phyloP scores from a whole-genome alignment of 495 filamentous ascomycete genomes.

The Neurospora discreta region DNA sequence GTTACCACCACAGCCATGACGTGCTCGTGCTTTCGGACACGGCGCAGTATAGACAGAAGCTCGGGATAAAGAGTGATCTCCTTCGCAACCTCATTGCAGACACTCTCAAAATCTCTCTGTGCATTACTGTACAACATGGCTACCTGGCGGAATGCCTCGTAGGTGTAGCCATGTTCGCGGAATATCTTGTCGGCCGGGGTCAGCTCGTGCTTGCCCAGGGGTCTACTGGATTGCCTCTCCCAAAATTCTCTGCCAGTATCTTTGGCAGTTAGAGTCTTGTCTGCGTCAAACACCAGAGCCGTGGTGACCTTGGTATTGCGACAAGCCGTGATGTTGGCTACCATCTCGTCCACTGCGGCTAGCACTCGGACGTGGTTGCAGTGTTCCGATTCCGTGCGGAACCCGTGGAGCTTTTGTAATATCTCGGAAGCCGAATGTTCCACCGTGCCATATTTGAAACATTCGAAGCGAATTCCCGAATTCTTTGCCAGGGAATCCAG shows the following conservation, averaged over 20 bases:
- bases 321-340: constrained; percentile 8
- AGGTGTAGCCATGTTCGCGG: constrained; percentile 41
- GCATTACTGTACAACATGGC: constrained; percentile 44
- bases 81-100: constrained; percentile 38
- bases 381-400: constrained; percentile 27
- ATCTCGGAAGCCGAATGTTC: constrained; percentile 11
- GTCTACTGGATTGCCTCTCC: constrained; percentile 14
- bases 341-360: constrained; percentile 26
- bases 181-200: constrained; percentile 40
- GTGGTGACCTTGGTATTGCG: constrained; percentile 10
- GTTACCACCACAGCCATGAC: constrained; percentile 46
- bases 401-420: constrained; percentile 25
- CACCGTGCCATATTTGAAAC: constrained; percentile 5
- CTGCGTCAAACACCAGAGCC: constrained; percentile 46
- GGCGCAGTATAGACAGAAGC: constrained; percentile 33
- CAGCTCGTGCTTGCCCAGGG: not conserved
- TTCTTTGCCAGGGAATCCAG: constrained; percentile 38
- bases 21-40: constrained; percentile 23
- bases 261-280: constrained; percentile 42
- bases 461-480: constrained; percentile 38
- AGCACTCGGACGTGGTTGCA: constrained; percentile 21
- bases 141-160: constrained; percentile 47
- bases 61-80: constrained; percentile 39
- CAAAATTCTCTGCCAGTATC: constrained; percentile 49
- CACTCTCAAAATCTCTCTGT: constrained; percentile 32